A percentile compares a stretch with the other conserved stretches of the same genome.
Evolutionary conservation across 176 grass and related monocot genomes (phyloP).

Genomic region (Dendrocalamus sinicus): DNA sequence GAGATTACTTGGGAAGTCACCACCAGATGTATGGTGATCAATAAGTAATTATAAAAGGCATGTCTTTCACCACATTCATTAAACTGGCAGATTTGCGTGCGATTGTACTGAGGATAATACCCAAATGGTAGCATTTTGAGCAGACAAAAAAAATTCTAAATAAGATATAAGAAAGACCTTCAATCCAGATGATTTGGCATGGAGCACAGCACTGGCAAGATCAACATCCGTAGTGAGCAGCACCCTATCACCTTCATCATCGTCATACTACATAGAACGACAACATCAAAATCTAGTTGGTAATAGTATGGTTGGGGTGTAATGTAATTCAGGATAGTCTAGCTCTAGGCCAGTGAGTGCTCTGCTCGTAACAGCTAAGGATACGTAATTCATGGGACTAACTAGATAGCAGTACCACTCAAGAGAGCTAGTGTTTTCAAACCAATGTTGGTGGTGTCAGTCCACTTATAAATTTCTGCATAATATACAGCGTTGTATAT

Average conservation of each 20-base stretch:
- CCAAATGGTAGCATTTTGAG: neutral
- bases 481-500: constrained; percentile 2
- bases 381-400: neutral
- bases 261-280: constrained; percentile 75
- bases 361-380: neutral
- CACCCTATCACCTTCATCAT: constrained; percentile 90
- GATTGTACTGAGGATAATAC: neutral
- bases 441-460: neutral
- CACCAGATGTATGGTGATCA: constrained; percentile 12
- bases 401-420: constrained; percentile 1
- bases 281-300: constrained; percentile 32
- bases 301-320: neutral
- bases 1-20: constrained; percentile 14
- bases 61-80: neutral
- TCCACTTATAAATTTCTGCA: constrained; percentile 7
- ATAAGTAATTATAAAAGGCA: neutral
- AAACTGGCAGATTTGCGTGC: neutral
- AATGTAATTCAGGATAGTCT: neutral
- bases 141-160: neutral
- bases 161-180: constrained; percentile 61
- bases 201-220: constrained; percentile 65
- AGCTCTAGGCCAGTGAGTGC: neutral
- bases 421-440: constrained; percentile 9
- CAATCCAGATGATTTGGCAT: constrained; percentile 72
- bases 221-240: constrained; percentile 79